Percentiles rank a stretch among this genome's conserved stretches.
These are phyloP conservation scores for Apiospora malaysiana DNA, from an alignment of 2,329 filamentous ascomycete genomes.

Conservation along the genomic window DNA sequence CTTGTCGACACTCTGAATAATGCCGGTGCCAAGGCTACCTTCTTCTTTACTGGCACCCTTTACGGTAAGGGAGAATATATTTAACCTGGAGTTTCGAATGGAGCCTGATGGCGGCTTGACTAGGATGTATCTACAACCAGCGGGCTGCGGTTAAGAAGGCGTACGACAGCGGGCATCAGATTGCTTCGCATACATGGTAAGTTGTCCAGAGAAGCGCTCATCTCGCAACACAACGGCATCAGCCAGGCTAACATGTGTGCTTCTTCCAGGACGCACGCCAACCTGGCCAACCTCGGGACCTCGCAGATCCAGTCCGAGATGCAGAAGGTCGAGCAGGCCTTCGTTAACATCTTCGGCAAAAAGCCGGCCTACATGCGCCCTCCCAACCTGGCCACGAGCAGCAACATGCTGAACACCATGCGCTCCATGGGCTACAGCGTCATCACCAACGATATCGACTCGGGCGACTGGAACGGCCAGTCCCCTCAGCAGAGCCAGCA, in stretches of 20 bases:
- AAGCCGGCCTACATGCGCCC: slow-evolving; percentile 58
- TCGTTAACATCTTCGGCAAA: slow-evolving; percentile 55
- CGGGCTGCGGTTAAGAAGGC: slow-evolving; percentile 59
- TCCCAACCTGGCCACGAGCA: slow-evolving; percentile 55
- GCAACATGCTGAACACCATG: slow-evolving; percentile 49
- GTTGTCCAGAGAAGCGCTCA: slow-evolving; percentile 5
- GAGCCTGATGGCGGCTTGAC: slow-evolving; percentile 27
- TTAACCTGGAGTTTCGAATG: slow-evolving; percentile 29
- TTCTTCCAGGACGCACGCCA: slow-evolving; percentile 49
- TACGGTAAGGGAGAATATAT: slow-evolving; percentile 42
- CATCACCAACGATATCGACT: slow-evolving; percentile 66
- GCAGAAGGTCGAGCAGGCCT: slow-evolving; percentile 55
- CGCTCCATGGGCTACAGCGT: slow-evolving; percentile 61
- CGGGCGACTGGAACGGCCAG: slow-evolving; percentile 65
- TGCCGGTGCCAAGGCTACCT: slow-evolving; percentile 57
- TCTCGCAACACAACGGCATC: too few relatives aligned
- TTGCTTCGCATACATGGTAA: slow-evolving; percentile 60
- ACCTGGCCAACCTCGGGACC: slow-evolving; percentile 48
- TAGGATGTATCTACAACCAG: slow-evolving; percentile 55
- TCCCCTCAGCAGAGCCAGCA: slow-evolving; percentile 57
- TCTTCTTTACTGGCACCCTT: slow-evolving; percentile 58
- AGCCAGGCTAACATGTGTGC: background rate
- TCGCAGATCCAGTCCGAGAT: slow-evolving; percentile 53
- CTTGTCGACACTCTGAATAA: slow-evolving; percentile 57
- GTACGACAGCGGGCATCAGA: slow-evolving; percentile 56